Evolutionary conservation across 805 yeast species (phyloP), one percentile per base, ranked within the genome.

Genomic region (Lipomyces orientalis): DNA sequence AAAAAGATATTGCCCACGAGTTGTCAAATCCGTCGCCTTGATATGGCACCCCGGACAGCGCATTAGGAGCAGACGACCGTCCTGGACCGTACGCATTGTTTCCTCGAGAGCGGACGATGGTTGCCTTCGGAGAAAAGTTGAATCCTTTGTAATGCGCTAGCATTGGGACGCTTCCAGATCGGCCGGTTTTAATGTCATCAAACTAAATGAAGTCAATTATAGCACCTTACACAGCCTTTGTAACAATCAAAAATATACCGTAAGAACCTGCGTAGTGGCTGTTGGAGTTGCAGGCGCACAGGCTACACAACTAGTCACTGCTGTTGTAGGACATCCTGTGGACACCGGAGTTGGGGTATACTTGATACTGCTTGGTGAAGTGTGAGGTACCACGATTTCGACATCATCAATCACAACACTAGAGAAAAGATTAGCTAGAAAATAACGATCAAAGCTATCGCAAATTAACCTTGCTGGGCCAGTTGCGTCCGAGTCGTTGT

Each of bases 201-300:
- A 19, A 49, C 54, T 49, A 49, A n/a, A 49, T 9, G 54, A 22
- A 4, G 25, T 49, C 54, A 49, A 9, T n/a, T 49, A 1, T 49
- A 22, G 9, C 54, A 3, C 25, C 54, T 22, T 49, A 49, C 37
- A 35, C 37, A 10, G 37, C 37, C 37, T 34, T 34, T 34, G 37
- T 3, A 34, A 34, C 37, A 12, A 9, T 35, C 14, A 35, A 35
- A 35, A 7, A 35, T 35, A 55, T 55, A 55, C 58, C 29, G 22
- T 34, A 55, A 55, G 29, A 9, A 22, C 39, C 58, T 55, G 31
- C 58, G n/a, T 29, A 55, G 58, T 55, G 39, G 34, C 5, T 25
- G 58, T 55, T 55, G 58, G 58, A 55, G 58, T 22, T 29, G 58
- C 58, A 7, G 58, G 58, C 39, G 25, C 58, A 29, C 58, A 55